Percentiles rank a stretch among this genome's conserved stretches.
Conservation (phyloP, 2,329 filamentous ascomycete genomes). For the Aspergillus fumigatiaffinis region DNA sequence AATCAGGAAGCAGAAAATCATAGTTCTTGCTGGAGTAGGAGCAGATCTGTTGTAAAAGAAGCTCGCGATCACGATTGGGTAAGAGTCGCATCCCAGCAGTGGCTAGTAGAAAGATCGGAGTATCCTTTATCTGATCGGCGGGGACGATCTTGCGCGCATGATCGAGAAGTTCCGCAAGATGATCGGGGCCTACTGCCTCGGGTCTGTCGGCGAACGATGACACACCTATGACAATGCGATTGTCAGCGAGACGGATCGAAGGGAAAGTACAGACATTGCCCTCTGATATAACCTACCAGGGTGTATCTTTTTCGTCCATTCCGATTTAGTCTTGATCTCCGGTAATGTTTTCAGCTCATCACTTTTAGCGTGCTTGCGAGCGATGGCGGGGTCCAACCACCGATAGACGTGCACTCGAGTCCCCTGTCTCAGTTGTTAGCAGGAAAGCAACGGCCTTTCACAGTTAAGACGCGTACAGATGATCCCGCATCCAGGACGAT, state of each 20-base stretch:
- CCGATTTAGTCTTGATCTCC: conserved; percentile 74
- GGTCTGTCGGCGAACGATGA: conserved; percentile 82
- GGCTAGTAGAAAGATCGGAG: conserved; percentile 90
- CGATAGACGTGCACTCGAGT: conserved; percentile 91
- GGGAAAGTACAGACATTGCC: background rate
- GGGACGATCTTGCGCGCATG: conserved; percentile 80
- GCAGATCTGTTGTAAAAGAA: conserved; percentile 74
- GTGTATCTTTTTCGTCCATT: conserved; percentile 90
- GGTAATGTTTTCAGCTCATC: conserved; percentile 67
- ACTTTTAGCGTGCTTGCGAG: conserved; percentile 57
- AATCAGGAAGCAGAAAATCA: conserved; percentile 83
- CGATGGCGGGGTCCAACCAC: conserved; percentile 75
- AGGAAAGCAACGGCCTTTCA: background rate
- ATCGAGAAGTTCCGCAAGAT: conserved; percentile 73
- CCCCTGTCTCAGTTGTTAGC: conserved; percentile 48
- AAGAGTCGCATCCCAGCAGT: conserved; percentile 93
- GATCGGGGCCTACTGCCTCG: conserved; percentile 71
- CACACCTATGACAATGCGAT: conserved; percentile 51
- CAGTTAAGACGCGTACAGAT: conserved; percentile 53
- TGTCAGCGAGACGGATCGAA: background rate
- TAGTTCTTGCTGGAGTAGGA: conserved; percentile 74
- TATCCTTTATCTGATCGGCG: conserved; percentile 69
- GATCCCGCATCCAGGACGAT: conserved; percentile 97
- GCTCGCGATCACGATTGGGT: conserved; percentile 65
- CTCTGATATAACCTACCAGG: conserved; percentile 56